Base-by-base conservation (phyloP, 176 grass and related monocot genomes). In the Chloris gayana region DNA sequence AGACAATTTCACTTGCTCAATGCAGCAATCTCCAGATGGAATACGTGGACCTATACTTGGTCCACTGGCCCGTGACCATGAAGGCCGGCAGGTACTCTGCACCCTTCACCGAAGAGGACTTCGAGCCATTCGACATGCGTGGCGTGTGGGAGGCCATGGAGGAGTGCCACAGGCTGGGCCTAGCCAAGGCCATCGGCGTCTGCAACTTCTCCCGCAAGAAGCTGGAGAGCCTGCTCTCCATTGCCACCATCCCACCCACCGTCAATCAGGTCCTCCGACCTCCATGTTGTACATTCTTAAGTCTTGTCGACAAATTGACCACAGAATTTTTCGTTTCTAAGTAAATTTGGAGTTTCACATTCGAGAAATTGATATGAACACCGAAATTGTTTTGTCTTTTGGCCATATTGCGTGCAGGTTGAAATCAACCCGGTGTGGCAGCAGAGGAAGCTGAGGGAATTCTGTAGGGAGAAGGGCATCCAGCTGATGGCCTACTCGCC, bases 401-500 rank as follows among this genome's bases (percentile, higher is more conserved):
- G 56, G 32, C 18, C 9, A 31, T 51, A 0, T 14, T n/a, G 53
- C 32, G 38, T 45, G 21, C 82, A 97, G 93, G 94, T 97, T 9
- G 94, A 97, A 45, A 82, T 93, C 50, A 88, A 91, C 85, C 81
- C 81, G 13, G 18, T 93, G 79, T 97, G 94, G 94, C 91, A 97
- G 77, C 91, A 93, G 74, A 83, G 67, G 31, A 97, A 91, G 58
- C 70, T 97, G 56, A 82, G 88, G 78, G 88, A 85, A 64, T 87
- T 97, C 27, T 97, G 94, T 84, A 65, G 17, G 19, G 54, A 60
- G 7, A 85, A 87, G 21, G 83, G 81, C 41, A 91, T 93, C 72
- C 88, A 97, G 82, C 50, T 97, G 9, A 91, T 88, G 25, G 94
- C 81, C 25, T 93, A 97, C 64, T 91, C 88, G 44, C 94, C 88